These are phyloP conservation scores for Pyropia yezoensis DNA, from an alignment of 23 red algal genomes.

Conservation along the genomic window DNA sequence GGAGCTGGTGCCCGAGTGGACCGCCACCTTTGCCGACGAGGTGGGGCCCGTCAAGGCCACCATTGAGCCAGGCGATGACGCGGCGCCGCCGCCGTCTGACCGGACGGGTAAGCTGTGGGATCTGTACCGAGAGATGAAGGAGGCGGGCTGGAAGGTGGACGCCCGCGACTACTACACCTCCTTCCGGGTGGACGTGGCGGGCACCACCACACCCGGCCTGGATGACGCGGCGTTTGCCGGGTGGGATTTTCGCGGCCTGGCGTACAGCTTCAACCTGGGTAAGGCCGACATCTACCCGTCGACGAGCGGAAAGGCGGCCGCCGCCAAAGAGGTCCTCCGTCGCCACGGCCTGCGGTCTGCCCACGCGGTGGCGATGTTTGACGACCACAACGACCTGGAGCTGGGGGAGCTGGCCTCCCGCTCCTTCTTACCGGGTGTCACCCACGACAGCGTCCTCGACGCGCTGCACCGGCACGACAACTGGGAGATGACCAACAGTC, in stretches of 20 bases:
- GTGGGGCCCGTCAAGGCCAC: constrained; percentile 16
- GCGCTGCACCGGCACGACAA: constrained; percentile 36
- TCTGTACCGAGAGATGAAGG: constrained; percentile 16
- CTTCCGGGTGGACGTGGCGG: constrained; percentile 68
- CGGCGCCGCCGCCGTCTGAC: constrained; percentile 3
- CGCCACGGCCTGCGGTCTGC: neutral
- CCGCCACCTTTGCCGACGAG: constrained; percentile 30
- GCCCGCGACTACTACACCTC: constrained; percentile 64
- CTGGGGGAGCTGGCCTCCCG: constrained; percentile 35
- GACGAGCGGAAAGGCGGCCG: constrained; percentile 68
- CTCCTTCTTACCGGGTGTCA: constrained; percentile 61
- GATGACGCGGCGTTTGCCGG: constrained; percentile 1
- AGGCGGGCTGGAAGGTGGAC: constrained; percentile 55
- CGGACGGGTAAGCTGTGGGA: constrained; percentile 38
- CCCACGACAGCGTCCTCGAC: constrained; percentile 38
- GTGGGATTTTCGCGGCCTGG: neutral
- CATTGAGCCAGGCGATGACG: constrained; percentile 4
- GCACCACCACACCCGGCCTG: constrained; percentile 16
- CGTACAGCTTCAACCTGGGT: constrained; percentile 73
- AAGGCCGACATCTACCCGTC: constrained; percentile 82
- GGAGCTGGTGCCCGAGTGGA: constrained; percentile 31
- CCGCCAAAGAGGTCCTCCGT: constrained; percentile 49
- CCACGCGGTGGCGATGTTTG: constrained; percentile 55
- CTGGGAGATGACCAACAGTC: constrained; percentile 36
- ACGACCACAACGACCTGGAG: constrained; percentile 94